These are phyloP conservation scores for Epichloe bromicola DNA, from an alignment of 2,329 filamentous ascomycete genomes.

Conservation along the genomic window DNA sequence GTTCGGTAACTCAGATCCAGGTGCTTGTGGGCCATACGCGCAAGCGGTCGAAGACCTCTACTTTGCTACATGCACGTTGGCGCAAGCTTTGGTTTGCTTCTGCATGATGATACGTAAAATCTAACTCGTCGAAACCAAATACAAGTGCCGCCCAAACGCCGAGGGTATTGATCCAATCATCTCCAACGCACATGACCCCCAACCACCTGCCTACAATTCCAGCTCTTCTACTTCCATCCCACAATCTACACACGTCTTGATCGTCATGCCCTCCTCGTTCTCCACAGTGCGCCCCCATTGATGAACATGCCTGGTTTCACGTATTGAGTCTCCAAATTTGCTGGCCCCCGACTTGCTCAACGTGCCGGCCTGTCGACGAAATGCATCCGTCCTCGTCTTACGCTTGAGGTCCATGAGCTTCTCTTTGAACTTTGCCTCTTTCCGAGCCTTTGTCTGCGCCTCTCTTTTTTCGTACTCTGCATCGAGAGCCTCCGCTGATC, in stretches of 20 bases:
- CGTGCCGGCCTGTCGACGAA: slow-evolving; percentile 54
- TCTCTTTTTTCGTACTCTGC: slow-evolving; percentile 75
- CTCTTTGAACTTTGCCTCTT: slow-evolving; percentile 82
- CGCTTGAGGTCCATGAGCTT: slow-evolving; percentile 87
- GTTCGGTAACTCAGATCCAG: no score
- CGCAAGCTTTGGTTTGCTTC: no score
- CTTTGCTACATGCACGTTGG: no score
- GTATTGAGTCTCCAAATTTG: slow-evolving; percentile 67
- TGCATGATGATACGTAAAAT: neutral
- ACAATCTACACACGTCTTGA: slow-evolving; percentile 68
- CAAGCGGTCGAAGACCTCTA: no score
- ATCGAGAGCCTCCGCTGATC: slow-evolving; percentile 70
- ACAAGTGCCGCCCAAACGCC: neutral
- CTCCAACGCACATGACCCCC: no score
- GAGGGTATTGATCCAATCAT: neutral
- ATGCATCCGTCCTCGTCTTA: slow-evolving; percentile 82
- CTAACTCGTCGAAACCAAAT: neutral
- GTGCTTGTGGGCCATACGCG: no score
- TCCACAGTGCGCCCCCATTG: slow-evolving; percentile 67
- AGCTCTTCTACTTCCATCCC: slow-evolving; percentile 69
- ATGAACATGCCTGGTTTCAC: slow-evolving; percentile 66
- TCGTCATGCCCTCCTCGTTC: slow-evolving; percentile 57
- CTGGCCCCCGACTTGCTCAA: slow-evolving; percentile 39
- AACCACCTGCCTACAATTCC: slow-evolving; percentile 35
- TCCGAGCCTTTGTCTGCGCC: slow-evolving; percentile 66